Percentiles rank a stretch among this genome's conserved stretches.
These are phyloP conservation scores for Saccharomycopsis hybrid DNA, from an alignment of 1,139 yeast genomes.

Conservation along the genomic window DNA sequence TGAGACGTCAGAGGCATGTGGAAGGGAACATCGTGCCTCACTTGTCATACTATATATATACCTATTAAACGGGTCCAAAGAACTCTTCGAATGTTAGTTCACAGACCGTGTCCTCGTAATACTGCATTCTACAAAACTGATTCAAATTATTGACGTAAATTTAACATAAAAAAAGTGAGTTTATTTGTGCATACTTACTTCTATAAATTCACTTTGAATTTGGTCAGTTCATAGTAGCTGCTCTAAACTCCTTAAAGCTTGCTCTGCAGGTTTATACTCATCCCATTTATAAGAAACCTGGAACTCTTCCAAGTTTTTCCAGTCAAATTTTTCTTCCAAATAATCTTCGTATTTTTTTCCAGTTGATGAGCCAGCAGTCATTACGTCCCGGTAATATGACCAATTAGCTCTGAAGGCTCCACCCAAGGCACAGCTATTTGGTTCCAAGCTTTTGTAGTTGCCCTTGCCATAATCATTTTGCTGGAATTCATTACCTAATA, in stretches of 20 bases:
- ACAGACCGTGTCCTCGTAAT: no score
- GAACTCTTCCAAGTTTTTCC: slow-evolving; percentile 41
- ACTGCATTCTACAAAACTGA: no score
- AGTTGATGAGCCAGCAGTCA: slow-evolving; percentile 8
- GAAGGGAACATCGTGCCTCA: no score
- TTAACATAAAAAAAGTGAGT: no score
- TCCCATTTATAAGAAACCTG: slow-evolving; percentile 29
- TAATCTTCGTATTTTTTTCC: slow-evolving; percentile 31
- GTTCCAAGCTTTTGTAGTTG: slow-evolving; percentile 65
- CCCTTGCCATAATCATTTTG: slow-evolving; percentile 41
- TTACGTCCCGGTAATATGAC: slow-evolving; percentile 33
- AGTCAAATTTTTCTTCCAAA: slow-evolving; percentile 38
- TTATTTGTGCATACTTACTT: no score
- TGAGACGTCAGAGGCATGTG: no score
- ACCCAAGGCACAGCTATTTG: slow-evolving; percentile 93
- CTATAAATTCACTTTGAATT: no score
- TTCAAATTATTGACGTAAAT: no score
- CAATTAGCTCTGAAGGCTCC: slow-evolving; percentile 87
- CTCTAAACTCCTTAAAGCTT: slow-evolving; percentile 30
- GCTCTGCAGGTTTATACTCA: slow-evolving; percentile 28
- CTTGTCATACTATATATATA: no score
- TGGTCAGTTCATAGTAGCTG: slow-evolving; percentile 18
- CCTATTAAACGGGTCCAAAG: no score
- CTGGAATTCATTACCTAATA: slow-evolving; percentile 45
- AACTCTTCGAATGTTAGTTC: no score